These are phyloP conservation scores for Nelumbo lutea DNA, from an alignment of 164 flowering plant species.

Conservation along the genomic window DNA sequence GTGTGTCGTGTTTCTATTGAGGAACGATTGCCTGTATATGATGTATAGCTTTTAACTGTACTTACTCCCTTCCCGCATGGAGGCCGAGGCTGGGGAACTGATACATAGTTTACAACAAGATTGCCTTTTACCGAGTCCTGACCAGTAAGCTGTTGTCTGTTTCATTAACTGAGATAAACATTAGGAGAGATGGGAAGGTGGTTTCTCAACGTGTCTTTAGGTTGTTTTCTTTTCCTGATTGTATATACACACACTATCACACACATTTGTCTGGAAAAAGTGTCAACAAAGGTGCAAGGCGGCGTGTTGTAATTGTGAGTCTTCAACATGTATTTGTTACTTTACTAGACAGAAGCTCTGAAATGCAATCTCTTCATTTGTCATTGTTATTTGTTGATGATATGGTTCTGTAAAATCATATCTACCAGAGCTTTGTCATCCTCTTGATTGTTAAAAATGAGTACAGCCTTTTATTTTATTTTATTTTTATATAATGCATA, in stretches of 20 bases:
- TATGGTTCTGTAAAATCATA: neutral
- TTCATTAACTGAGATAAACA: neutral
- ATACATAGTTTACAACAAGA: neutral
- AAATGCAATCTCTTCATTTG: neutral
- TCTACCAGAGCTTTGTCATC: too few relatives aligned
- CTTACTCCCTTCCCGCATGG: neutral
- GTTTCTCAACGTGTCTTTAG: neutral
- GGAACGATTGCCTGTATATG: slow-evolving; percentile 82
- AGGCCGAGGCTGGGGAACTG: neutral
- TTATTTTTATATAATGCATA: too few relatives aligned
- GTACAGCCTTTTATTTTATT: too few relatives aligned
- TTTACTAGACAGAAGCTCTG: neutral
- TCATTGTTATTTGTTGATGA: too few relatives aligned
- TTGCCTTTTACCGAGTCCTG: neutral
- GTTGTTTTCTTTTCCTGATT: neutral
- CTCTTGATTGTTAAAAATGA: too few relatives aligned
- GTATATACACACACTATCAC: neutral
- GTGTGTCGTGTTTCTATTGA: slow-evolving; percentile 70
- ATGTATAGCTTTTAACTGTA: slow-evolving; percentile 46
- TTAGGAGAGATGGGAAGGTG: neutral
- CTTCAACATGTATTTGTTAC: neutral
- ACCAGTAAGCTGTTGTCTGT: neutral
- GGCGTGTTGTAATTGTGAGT: too few relatives aligned
- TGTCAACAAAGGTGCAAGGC: too few relatives aligned
- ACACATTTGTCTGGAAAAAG: neutral